A percentile compares a stretch with the other conserved stretches of the same genome.
Evolutionary conservation across 2,329 filamentous ascomycete genomes (phyloP).

Genomic region (Pyrenophora tritici-repentis): DNA sequence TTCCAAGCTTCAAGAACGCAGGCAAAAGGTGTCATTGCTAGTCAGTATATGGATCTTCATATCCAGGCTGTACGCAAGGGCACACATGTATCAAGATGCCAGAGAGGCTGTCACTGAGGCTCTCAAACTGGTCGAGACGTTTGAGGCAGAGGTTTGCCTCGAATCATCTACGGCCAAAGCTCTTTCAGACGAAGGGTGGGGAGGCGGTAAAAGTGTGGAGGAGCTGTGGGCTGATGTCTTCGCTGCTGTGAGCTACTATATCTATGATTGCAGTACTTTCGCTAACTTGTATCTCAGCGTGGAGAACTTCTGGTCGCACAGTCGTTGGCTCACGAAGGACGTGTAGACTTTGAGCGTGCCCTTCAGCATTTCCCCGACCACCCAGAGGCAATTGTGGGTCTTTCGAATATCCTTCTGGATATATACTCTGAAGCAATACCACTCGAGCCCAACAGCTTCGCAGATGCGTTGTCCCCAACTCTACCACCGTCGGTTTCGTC

Average conservation of each 20-base stretch:
- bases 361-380: slow-evolving; percentile 81
- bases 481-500: slow-evolving; percentile 14
- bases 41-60: slow-evolving; percentile 89
- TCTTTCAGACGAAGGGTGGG: slow-evolving; percentile 73
- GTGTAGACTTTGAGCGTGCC: slow-evolving; percentile 79
- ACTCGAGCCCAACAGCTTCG: slow-evolving; percentile 60
- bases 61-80: slow-evolving; percentile 82
- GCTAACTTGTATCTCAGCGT: slow-evolving; percentile 54
- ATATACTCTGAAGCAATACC: slow-evolving; percentile 70
- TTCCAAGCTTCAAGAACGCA: slow-evolving; percentile 56
- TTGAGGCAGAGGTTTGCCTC: slow-evolving; percentile 70
- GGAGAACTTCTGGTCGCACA: slow-evolving; percentile 70
- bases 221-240: slow-evolving; percentile 84
- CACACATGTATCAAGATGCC: slow-evolving; percentile 78
- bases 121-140: slow-evolving; percentile 69
- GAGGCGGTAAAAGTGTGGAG: slow-evolving; percentile 77
- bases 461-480: slow-evolving; percentile 18
- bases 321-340: slow-evolving; percentile 68
- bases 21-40: slow-evolving; percentile 63
- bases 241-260: slow-evolving; percentile 67
- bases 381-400: slow-evolving; percentile 74
- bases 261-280: not conserved
- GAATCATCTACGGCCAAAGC: slow-evolving; percentile 67
- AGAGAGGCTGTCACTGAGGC: slow-evolving; percentile 82
- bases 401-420: slow-evolving; percentile 85